A percentile compares a stretch with the other conserved stretches of the same genome.
These are phyloP conservation scores for Acanthamoeba triangularis DNA, from an alignment of 208 protist species.

Conservation along the genomic window DNA sequence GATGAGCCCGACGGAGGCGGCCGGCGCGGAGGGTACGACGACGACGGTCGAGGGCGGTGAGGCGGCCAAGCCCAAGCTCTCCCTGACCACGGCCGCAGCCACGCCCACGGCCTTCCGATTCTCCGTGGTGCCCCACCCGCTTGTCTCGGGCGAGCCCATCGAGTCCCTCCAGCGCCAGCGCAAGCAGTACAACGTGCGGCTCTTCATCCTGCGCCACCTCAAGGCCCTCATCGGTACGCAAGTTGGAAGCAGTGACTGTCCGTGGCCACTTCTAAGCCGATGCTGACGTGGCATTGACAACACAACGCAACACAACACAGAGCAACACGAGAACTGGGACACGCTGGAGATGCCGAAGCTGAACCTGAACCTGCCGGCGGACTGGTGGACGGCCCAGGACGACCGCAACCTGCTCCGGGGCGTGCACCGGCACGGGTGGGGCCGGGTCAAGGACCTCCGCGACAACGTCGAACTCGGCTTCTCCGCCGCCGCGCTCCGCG, in stretches of 20 bases:
- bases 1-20: background rate
- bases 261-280: background rate
- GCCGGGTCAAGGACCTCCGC: slow-evolving; percentile 73
- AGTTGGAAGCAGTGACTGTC: background rate
- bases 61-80: background rate
- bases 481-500: background rate
- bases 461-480: slow-evolving; percentile 65
- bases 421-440: slow-evolving; percentile 80
- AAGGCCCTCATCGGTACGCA: background rate
- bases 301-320: background rate
- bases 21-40: background rate
- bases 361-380: background rate
- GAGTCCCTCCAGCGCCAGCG: slow-evolving; percentile 12
- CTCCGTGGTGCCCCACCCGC: background rate
- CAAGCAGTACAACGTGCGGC: background rate
- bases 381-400: slow-evolving; percentile 5
- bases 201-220: slow-evolving; percentile 13
- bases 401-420: slow-evolving; percentile 74
- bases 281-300: background rate
- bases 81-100: background rate
- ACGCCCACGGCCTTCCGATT: background rate
- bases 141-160: background rate
- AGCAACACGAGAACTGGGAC: background rate
- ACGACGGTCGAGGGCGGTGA: background rate
- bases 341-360: background rate